Base-by-base conservation (phyloP, 139 green algal species). In the Desmodesmus armatus region DNA sequence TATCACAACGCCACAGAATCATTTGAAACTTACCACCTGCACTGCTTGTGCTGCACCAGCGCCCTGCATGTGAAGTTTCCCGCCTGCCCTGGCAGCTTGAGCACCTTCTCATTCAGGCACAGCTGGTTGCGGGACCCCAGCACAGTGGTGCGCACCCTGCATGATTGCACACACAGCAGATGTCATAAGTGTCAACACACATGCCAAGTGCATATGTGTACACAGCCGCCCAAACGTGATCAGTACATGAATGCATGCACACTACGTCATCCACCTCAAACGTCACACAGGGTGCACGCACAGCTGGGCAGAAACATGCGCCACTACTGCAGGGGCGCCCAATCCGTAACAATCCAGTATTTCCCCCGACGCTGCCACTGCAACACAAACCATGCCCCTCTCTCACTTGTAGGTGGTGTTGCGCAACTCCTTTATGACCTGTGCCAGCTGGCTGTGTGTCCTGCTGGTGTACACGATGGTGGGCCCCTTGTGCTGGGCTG, bases 381-480 rank as follows among this genome's bases (percentile, higher is more conserved):
- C n/a, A n/a, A 31, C 7, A 51, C 27, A 69, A 9, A 66, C 70
- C 9, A 11, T 21, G 65, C 65, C 27, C 33, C 17, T n/a, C n/a
- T n/a, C 85, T 27, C 85, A 94, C 92, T 79, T 95, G 92, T 99
- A 99, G 49, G 41, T 73, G 9, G 90, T 96, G 78, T 89, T 92
- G 17, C 89, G 87, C 75, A 99, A 91, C 90, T 99, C 97, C 55
- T 92, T 89, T 82, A 99, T 95, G 27, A 99, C 97, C 84, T 99
- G 97, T 49, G 92, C 89, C 81, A 99, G 93, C 93, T 99, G 97
- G 44, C 91, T 95, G 90, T 99, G 97, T 3, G 97, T 99, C 44
- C 97, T 93, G 11, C 93, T 98, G 27, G 93, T 91, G 88, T 99
- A 99, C 33, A 99, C 89, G 71, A 99, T 96, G 6, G 78, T 21